Evolutionary conservation across 352 stramenopile genomes (phyloP).

Genomic region (Phytopythium oedochilum): DNA sequence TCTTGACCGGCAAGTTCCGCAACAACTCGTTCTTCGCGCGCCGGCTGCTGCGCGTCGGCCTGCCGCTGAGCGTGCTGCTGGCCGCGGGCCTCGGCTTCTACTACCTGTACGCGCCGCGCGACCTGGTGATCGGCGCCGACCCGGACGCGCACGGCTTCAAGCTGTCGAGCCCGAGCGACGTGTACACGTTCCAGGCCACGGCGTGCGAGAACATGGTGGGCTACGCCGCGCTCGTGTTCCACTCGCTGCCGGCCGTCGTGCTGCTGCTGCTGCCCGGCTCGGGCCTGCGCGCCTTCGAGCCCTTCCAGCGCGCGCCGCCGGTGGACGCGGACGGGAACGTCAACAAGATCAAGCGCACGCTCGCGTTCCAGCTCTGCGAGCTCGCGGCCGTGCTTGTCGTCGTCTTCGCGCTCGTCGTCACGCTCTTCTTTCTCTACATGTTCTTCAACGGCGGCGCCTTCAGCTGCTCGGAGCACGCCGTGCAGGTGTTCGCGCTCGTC

Average conservation of each 20-base stretch:
- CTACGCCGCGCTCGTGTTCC: constrained; percentile 72
- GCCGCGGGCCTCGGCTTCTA: constrained; percentile 51
- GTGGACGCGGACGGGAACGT: constrained; percentile 47
- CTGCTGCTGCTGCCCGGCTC: constrained; percentile 61
- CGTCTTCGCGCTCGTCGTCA: constrained; percentile 39
- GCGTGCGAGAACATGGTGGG: constrained; percentile 77
- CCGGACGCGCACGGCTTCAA: constrained; percentile 41
- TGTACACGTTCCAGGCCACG: constrained; percentile 67
- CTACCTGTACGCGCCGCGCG: constrained; percentile 55
- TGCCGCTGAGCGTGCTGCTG: constrained; percentile 35
- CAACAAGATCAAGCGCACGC: constrained; percentile 75
- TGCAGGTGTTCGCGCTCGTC: constrained; percentile 55
- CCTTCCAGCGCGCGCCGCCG: constrained; percentile 60
- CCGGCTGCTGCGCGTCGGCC: constrained; percentile 42
- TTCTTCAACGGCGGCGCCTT: constrained; percentile 46
- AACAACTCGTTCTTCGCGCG: constrained; percentile 82
- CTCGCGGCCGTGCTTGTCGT: constrained; percentile 56
- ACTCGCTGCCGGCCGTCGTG: constrained; percentile 57
- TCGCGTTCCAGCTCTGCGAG: constrained; percentile 74
- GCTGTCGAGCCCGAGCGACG: constrained; percentile 29
- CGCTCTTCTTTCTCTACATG: constrained; percentile 47
- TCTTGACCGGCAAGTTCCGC: constrained; percentile 50
- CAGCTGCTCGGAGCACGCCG: constrained; percentile 31
- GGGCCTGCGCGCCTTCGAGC: constrained; percentile 58
- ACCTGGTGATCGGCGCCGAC: constrained; percentile 35